Evolutionary conservation across 1,284 basidiomycete species (phyloP).

Genomic region (Macrocybe sp.): DNA sequence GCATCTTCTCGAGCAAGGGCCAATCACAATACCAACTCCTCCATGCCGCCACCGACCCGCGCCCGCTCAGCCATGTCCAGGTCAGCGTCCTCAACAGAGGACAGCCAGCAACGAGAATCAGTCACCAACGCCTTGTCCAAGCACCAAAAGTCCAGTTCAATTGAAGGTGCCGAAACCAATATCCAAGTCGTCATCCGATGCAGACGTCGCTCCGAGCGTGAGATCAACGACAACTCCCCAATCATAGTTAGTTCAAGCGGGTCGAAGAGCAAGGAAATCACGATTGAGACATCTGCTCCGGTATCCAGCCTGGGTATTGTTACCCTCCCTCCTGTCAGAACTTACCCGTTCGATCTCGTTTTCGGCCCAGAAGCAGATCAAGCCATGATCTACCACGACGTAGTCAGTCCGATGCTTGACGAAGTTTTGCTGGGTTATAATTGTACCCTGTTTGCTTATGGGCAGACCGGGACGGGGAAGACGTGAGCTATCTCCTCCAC

Average conservation of each 20-base stretch:
- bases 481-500: slow-evolving; percentile 63
- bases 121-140: slow-evolving; percentile 6
- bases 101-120: slow-evolving; percentile 16
- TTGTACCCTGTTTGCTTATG: slow-evolving; percentile 98
- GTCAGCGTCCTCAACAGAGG: slow-evolving; percentile 23
- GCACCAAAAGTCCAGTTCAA: slow-evolving; percentile 13
- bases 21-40: slow-evolving; percentile 20
- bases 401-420: slow-evolving; percentile 89
- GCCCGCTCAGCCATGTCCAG: slow-evolving; percentile 36
- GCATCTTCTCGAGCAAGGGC: slow-evolving; percentile 35
- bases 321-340: slow-evolving; percentile 66
- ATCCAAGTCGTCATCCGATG: slow-evolving; percentile 93
- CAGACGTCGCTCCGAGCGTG: slow-evolving; percentile 75
- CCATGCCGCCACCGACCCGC: slow-evolving; percentile 21
- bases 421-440: slow-evolving; percentile 96
- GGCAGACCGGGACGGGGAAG: slow-evolving; percentile 98
- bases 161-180: slow-evolving; percentile 59
- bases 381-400: slow-evolving; percentile 89
- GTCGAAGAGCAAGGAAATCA: slow-evolving; percentile 68
- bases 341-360: slow-evolving; percentile 89
- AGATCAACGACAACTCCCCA: slow-evolving; percentile 77
- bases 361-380: slow-evolving; percentile 99
- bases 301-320: slow-evolving; percentile 62
- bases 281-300: slow-evolving; percentile 71
- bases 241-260: slow-evolving; percentile 77